Conservation (phyloP, 2,329 filamentous ascomycete genomes). For the Colletotrichum incanum region DNA sequence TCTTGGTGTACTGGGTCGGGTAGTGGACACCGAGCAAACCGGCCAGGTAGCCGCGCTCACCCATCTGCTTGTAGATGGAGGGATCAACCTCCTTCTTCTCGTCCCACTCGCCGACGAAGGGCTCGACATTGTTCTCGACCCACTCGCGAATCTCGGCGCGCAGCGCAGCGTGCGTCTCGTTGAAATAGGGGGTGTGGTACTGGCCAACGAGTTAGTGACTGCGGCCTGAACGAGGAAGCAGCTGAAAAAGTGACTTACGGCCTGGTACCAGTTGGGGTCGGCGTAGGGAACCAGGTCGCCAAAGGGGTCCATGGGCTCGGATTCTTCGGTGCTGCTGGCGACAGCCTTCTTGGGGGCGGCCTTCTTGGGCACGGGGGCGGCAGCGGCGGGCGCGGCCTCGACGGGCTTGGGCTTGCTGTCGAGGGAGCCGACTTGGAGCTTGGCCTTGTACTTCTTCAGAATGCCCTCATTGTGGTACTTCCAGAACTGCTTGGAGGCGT, state of each 20-base stretch:
- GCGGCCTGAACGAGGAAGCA: too few species aligned
- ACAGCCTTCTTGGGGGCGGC: constrained; percentile 56
- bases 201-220: constrained; percentile 53
- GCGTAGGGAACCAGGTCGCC: constrained; percentile 91
- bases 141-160: constrained; percentile 93
- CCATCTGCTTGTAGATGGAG: constrained; percentile 95
- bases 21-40: constrained; percentile 90
- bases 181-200: constrained; percentile 98
- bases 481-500: constrained; percentile 79
- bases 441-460: constrained; percentile 86
- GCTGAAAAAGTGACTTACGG: constrained; percentile 68
- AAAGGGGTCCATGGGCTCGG: constrained; percentile 85
- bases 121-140: constrained; percentile 91
- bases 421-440: constrained; percentile 88
- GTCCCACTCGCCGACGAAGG: constrained; percentile 95
- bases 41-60: constrained; percentile 91
- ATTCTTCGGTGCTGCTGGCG: constrained; percentile 64
- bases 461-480: constrained; percentile 89
- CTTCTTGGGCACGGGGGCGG: constrained; percentile 60
- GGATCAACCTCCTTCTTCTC: constrained; percentile 92
- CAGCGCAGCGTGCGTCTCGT: constrained; percentile 92
- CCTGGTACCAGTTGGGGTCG: constrained; percentile 96
- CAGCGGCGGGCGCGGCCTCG: constrained; percentile 63
- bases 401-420: constrained; percentile 85
- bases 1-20: constrained; percentile 80